A percentile compares a stretch with the other conserved stretches of the same genome.
phyloP scores from a whole-genome alignment of 2,329 filamentous ascomycete species.

The Ascochyta fabae region DNA sequence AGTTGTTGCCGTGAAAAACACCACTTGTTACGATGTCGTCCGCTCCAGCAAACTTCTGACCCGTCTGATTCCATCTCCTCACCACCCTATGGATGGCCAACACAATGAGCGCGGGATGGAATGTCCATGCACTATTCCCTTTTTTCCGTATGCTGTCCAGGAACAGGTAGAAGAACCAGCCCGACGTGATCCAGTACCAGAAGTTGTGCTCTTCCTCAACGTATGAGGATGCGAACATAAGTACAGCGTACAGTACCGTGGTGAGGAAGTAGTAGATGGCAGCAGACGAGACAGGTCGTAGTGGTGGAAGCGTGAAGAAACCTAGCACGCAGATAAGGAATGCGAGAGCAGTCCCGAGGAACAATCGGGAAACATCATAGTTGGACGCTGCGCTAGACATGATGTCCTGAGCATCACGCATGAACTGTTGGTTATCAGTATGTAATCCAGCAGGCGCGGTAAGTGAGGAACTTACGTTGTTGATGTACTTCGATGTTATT shows the following conservation, averaged over 20 bases:
- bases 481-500: conserved; percentile 29
- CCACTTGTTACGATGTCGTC: conserved; percentile 79
- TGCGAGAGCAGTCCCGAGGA: conserved; percentile 54
- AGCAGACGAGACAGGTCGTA: conserved; percentile 59
- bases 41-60: conserved; percentile 92
- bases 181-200: conserved; percentile 89
- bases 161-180: conserved; percentile 66
- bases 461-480: conserved; percentile 44
- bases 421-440: conserved; percentile 58
- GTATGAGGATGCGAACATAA: conserved; percentile 99
- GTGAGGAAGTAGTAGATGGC: conserved; percentile 48
- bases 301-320: conserved; percentile 41
- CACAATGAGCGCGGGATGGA: conserved; percentile 54
- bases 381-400: conserved; percentile 93
- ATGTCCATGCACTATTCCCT: conserved; percentile 32
- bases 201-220: conserved; percentile 99
- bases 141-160: conserved; percentile 44
- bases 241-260: conserved; percentile 68
- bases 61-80: conserved; percentile 93
- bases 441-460: neutral
- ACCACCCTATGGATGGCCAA: conserved; percentile 70
- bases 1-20: conserved; percentile 57
- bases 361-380: conserved; percentile 75
- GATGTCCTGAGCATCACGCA: conserved; percentile 73
- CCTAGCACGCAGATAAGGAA: conserved; percentile 52